phyloP scores from a whole-genome alignment of 2,329 filamentous ascomycete genomes.

The Colletotrichum tamarilloi region DNA sequence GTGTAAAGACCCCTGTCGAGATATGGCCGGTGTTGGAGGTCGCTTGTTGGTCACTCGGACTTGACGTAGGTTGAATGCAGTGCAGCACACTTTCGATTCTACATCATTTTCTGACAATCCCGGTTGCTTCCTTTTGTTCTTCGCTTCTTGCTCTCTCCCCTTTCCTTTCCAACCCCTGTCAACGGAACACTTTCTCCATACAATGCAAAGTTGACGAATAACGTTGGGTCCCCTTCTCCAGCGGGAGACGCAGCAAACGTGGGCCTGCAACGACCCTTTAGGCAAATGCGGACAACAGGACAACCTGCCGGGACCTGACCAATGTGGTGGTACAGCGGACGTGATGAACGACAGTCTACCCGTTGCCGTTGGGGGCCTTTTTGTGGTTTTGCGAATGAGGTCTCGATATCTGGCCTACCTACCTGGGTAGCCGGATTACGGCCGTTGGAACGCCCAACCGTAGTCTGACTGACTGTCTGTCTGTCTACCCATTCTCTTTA shows the following conservation, averaged over 20 bases:
- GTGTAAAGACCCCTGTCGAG: not conserved
- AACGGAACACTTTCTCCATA: not conserved
- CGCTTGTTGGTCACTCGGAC: not conserved
- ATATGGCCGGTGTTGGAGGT: not conserved
- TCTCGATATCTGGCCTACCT: not conserved
- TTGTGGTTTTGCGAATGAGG: too few species aligned
- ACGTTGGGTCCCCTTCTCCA: not conserved
- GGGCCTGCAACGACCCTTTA: not conserved
- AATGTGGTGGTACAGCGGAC: not conserved
- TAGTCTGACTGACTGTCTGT: not conserved
- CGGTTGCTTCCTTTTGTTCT: not conserved
- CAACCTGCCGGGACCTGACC: not conserved
- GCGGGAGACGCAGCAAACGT: not conserved
- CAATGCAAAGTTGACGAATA: not conserved
- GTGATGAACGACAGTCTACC: constrained; percentile 35
- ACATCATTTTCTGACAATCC: not conserved
- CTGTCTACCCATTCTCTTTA: not conserved
- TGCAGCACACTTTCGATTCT: not conserved
- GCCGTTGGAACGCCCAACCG: not conserved
- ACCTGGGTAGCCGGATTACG: not conserved
- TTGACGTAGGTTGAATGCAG: not conserved
- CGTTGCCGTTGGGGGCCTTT: not conserved
- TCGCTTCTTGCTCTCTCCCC: too few species aligned
- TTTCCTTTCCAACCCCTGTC: not conserved
- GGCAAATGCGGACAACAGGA: not conserved